Evolutionary conservation across 2,329 filamentous ascomycete genomes (phyloP).

Genomic region (Ophiostoma sp.): DNA sequence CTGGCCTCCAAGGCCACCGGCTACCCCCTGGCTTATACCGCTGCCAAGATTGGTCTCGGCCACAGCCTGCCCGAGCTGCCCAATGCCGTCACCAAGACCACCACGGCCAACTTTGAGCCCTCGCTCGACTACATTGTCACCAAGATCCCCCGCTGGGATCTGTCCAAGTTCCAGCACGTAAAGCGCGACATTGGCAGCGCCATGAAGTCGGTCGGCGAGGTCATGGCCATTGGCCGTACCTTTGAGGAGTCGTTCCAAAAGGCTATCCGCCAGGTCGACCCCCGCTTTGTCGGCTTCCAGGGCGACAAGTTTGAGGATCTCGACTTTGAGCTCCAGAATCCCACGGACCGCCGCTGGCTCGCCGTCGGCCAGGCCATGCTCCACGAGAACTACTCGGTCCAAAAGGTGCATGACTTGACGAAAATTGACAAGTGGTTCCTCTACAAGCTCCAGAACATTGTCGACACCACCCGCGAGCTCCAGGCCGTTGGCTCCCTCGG

Average conservation of each 20-base stretch:
- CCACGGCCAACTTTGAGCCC: slow-evolving; percentile 97
- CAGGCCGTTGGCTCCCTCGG: slow-evolving; percentile 80
- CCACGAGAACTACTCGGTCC: slow-evolving; percentile 92
- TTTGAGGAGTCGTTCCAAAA: slow-evolving; percentile 99
- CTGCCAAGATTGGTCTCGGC: slow-evolving; percentile 95
- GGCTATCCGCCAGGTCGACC: slow-evolving; percentile 95
- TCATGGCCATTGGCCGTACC: slow-evolving; percentile 98
- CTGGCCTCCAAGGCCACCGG: slow-evolving; percentile 97
- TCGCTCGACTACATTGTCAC: slow-evolving; percentile 97
- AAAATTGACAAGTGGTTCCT: slow-evolving; percentile 99
- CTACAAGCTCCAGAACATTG: slow-evolving; percentile 96
- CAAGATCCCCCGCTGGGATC: slow-evolving; percentile 97
- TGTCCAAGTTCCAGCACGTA: slow-evolving; percentile 98
- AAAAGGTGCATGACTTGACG: slow-evolving; percentile 86
- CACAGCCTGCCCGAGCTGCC: slow-evolving; percentile 94
- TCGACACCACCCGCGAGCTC: slow-evolving; percentile 83
- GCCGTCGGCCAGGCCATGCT: slow-evolving; percentile 97
- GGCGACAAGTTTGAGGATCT: slow-evolving; percentile 92
- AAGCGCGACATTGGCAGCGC: slow-evolving; percentile 95
- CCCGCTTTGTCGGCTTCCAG: slow-evolving; percentile 88
- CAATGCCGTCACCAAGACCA: slow-evolving; percentile 97
- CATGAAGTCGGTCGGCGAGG: slow-evolving; percentile 99
- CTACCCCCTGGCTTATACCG: slow-evolving; percentile 95
- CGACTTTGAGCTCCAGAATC: slow-evolving; percentile 85
- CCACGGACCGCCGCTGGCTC: slow-evolving; percentile 94